A percentile compares a stretch with the other conserved stretches of the same genome.
Evolutionary conservation across 192 early-diverging fungal genomes (phyloP).

Genomic region (Kappamyces sp.): DNA sequence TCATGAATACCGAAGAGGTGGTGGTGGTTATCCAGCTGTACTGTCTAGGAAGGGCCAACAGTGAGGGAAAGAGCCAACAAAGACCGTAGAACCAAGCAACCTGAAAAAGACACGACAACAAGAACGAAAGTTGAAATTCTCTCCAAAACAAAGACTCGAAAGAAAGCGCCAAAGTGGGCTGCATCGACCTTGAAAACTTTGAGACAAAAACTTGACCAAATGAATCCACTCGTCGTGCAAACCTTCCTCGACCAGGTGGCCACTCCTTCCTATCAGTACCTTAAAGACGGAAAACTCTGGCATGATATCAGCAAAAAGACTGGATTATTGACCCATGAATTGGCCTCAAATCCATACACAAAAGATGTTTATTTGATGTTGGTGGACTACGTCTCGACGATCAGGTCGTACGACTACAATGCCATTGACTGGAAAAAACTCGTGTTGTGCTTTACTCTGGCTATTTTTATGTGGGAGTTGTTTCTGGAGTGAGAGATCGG

Average conservation of each 20-base stretch:
- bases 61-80: conserved; percentile 2
- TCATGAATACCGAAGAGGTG: conserved; percentile 11
- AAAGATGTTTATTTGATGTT: conserved; percentile 2
- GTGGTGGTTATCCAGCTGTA: conserved; percentile 13
- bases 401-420: conserved; percentile 7
- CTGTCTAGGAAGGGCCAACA: conserved; percentile 4
- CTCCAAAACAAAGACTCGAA: no score
- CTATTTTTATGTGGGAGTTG: conserved; percentile 72
- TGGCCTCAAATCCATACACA: conserved; percentile 8
- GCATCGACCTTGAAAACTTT: no score
- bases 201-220: not conserved
- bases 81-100: conserved; percentile 5
- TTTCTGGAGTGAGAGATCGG: conserved; percentile 58
- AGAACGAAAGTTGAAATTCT: no score
- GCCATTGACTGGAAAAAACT: conserved; percentile 70
- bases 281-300: no score
- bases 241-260: no score
- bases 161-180: no score
- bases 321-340: not conserved
- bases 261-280: no score
- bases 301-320: no score
- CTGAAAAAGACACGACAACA: no score
- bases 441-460: conserved; percentile 65
- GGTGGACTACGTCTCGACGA: not conserved
- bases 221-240: no score